phyloP scores from a whole-genome alignment of 305 asterid species.

The Rubia peregrina region DNA sequence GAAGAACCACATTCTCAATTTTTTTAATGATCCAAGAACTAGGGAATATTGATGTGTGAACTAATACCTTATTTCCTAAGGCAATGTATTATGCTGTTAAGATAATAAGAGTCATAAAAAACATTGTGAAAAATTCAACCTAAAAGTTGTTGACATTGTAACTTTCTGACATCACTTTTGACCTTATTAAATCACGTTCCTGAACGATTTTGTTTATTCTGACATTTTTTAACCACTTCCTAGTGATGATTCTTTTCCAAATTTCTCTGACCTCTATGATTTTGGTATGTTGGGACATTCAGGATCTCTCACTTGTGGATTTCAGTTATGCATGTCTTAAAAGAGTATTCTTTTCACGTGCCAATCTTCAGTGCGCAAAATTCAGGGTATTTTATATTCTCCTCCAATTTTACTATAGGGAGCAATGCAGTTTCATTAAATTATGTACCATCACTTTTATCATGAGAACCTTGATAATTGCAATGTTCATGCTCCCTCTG shows the following conservation, averaged over 20 bases:
- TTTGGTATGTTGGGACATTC: conserved; percentile 20
- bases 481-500: not conserved
- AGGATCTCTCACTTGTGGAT: conserved; percentile 90
- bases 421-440: not conserved
- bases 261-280: not conserved
- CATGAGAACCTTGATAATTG: not conserved
- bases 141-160: not conserved
- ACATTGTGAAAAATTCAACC: not conserved
- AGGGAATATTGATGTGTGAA: not conserved
- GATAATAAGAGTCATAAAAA: not conserved
- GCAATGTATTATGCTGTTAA: not conserved
- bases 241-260: not conserved
- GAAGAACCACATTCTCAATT: not conserved
- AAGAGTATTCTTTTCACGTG: conserved; percentile 79
- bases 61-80: not conserved
- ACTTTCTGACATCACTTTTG: not conserved
- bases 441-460: not conserved
- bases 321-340: conserved; percentile 86
- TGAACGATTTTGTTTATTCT: not conserved
- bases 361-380: conserved; percentile 88
- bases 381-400: conserved; percentile 40
- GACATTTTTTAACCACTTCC: not conserved
- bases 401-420: not conserved
- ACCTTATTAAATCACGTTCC: not conserved
- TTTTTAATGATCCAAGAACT: not conserved